Conservation (phyloP, 371 early-diverging fungal genomes). For the Smittium culicis region DNA sequence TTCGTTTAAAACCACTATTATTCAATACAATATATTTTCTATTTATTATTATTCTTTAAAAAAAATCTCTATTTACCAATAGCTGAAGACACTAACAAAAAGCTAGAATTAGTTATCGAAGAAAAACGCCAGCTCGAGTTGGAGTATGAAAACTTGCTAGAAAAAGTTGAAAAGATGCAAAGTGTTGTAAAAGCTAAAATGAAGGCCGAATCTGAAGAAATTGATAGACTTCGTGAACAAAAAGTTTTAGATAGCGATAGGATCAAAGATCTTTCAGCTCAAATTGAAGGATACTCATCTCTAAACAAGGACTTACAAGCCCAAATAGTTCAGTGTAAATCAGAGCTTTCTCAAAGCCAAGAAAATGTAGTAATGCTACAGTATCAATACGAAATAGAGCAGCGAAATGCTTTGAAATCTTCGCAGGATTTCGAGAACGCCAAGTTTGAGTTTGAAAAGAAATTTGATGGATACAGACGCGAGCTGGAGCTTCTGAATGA, state of each 20-base stretch:
- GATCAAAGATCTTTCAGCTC: constrained; percentile 1
- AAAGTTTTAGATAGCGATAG: constrained; percentile 8
- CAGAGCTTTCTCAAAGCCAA: constrained; percentile 19
- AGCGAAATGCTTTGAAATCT: constrained; percentile 14
- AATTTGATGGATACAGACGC: constrained; percentile 14
- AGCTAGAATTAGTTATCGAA: constrained; percentile 16
- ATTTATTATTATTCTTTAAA: neutral
- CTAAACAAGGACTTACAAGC: constrained; percentile 9
- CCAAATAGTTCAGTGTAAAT: constrained; percentile 7
- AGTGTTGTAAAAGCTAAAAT: constrained; percentile 32
- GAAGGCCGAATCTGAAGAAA: constrained; percentile 32
- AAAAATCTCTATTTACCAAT: neutral
- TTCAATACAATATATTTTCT: neutral
- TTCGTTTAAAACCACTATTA: neutral
- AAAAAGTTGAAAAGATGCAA: constrained; percentile 32
- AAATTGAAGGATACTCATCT: constrained; percentile 1
- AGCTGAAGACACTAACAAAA: neutral
- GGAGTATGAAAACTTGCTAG: constrained; percentile 31
- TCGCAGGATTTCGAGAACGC: constrained; percentile 13
- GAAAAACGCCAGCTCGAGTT: constrained; percentile 23
- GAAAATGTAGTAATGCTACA: constrained; percentile 23
- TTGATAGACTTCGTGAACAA: constrained; percentile 27
- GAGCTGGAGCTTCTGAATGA: constrained; percentile 15
- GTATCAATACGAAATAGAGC: constrained; percentile 16
- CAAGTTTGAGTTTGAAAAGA: constrained; percentile 9